These are phyloP conservation scores for Citrullus colocynthis DNA, from an alignment of 306 rosid genomes.

Conservation along the genomic window DNA sequence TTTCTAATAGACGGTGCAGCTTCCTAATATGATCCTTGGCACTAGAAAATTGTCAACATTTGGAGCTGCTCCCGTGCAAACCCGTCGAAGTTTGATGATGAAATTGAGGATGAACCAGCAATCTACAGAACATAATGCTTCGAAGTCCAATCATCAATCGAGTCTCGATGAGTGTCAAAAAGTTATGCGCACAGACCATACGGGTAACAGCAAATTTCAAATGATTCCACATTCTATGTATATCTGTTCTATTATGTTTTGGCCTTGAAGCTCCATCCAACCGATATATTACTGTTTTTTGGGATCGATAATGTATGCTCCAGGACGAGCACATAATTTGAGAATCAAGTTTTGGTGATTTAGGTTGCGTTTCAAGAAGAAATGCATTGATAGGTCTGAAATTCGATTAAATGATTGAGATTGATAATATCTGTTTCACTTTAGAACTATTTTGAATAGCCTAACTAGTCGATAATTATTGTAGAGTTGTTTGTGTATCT, in stretches of 20 bases:
- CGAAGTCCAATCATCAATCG: neutral
- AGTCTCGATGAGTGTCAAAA: conserved; percentile 3
- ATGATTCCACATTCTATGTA: neutral
- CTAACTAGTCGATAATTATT: neutral
- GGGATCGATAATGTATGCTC: neutral
- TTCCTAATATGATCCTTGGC: neutral
- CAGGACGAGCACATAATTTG: neutral
- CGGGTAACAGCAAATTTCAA: conserved; percentile 2
- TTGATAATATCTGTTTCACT: neutral
- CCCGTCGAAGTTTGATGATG: neutral
- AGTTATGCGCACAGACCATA: neutral
- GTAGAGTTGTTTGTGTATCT: neutral
- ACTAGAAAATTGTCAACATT: neutral
- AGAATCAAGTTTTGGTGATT: neutral
- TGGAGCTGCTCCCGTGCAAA: neutral
- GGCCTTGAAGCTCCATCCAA: neutral
- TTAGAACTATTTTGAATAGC: neutral
- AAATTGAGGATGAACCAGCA: neutral
- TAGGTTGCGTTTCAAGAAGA: neutral
- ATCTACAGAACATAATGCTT: neutral
- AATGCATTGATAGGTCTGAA: neutral
- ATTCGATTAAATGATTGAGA: neutral
- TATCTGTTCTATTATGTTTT: neutral
- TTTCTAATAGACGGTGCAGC: neutral
- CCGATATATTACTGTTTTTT: too few species aligned